Base-by-base conservation (phyloP, 2,329 filamentous ascomycete genomes). In the Aspergillus sp. region DNA sequence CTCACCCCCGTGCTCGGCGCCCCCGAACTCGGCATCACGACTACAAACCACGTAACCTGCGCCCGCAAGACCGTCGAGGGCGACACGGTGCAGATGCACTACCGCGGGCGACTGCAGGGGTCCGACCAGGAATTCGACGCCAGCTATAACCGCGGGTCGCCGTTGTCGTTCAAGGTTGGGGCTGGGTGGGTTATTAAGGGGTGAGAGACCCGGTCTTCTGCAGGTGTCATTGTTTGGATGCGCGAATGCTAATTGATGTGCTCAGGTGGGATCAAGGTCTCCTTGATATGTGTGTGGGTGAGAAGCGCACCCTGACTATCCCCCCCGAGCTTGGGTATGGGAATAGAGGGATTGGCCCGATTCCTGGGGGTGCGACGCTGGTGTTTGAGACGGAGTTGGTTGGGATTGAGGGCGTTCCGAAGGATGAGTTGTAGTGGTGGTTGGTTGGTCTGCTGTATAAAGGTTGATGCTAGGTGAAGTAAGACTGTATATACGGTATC, bases 381-480 rank as follows among this genome's bases (percentile, higher is more conserved):
- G 77, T 96, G 33, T 95, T 96, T 55, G 85, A 93, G 68, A 94
- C 88, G 28, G 86, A 94, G 64, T 68, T 96, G 45, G 69, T 95
- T 50, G 80, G 74, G 35, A 95, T 96, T 53, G 69, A 78, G 11
- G 86, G 86, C 17, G 82, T 89, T 32, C 34, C 43, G 32, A 66
- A 64, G 53, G 61, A 66, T 49, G 63, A 67, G 49, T 45, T 66
- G 36, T 66, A 49, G 52, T 36, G n/a, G 15, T 12, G 2, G 22
- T 31, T 19, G 12, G n/a, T 27, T 30, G 17, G 6, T n/a, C 7
- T 26, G 14, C 5, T 5, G 8, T 5, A 32, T 30, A 15, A 12
- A 6, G 24, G 30, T 24, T 32, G 8, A 10, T 32, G 13, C 24
- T 26, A 26, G 10, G 7, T 26, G 8, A 24, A 2, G n/a, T n/a